Evolutionary conservation across 179 eudicot genomes (phyloP), one percentile per base, ranked within the genome.

Genomic region (Corrigiola litoralis): DNA sequence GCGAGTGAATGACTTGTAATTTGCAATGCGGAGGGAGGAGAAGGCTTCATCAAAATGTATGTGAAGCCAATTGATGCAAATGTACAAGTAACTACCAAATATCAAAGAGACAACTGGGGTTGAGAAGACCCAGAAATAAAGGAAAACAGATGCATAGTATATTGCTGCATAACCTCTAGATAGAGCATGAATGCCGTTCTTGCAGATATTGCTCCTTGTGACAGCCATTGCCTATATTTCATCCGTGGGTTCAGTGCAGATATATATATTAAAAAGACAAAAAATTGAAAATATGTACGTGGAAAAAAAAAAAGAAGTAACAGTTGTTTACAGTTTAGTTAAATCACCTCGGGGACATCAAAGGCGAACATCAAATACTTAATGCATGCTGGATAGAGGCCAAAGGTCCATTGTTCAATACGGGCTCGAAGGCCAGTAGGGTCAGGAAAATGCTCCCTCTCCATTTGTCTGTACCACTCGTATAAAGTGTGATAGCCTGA

Each of bases 361-460:
- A 95, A 91, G 63, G 96, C 96, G 47, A 95, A 92, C 99, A 95
- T 95, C 28, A 95, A 86, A 76, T 95, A 95, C 69, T 95, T 95
- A 42, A 95, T 88, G 81, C 99, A 95, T 17, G 97, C 97, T 61
- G 99, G 99, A 75, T 95, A 95, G 58, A 95, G 87, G 59, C 99
- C 97, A 76, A 88, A 92, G 32, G 95, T 91, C 99, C 97, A 95
- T 60, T 95, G 88, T 60, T 95, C 96, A 44, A 95, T 82, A 77
- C 96, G 99, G 51, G 86, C 79, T 68, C 99, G 85, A 66, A 95
- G 97, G 31, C 99, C 97, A 47, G 97, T 85, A 37, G 97, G 99
- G 65, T 95, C 99, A 12, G 99, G 99, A 72, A 95, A 95, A 76
- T 95, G 97, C 72, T 95, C 96, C 51, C 87, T 84, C 70, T 95